phyloP scores from a whole-genome alignment of 2,329 filamentous ascomycete genomes.

The Fusarium sp. region DNA sequence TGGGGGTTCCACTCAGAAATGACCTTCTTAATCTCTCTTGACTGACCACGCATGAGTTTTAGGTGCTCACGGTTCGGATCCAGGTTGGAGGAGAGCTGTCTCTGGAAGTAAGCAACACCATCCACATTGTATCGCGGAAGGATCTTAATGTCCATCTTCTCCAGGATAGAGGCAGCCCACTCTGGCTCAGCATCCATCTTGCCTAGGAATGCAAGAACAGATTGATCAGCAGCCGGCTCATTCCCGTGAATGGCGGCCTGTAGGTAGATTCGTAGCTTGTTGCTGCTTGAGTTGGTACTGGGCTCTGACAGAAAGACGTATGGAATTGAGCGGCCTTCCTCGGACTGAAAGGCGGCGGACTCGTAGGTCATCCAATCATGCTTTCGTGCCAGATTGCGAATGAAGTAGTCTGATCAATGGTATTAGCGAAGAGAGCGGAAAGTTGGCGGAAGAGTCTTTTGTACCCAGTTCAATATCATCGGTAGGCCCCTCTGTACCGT shows the following conservation, averaged over 20 bases:
- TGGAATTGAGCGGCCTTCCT: conserved; percentile 17
- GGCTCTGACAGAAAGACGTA: conserved; percentile 12
- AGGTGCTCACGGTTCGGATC: conserved; percentile 22
- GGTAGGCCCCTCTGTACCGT: conserved; percentile 10
- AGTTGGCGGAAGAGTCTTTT: rapidly evolving
- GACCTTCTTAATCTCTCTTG: conserved; percentile 3
- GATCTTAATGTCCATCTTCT: conserved; percentile 26
- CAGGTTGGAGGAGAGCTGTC: conserved; percentile 6
- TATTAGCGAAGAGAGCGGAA: neutral
- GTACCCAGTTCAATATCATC: conserved; percentile 7
- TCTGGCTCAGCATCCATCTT: conserved; percentile 23
- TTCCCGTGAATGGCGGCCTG: conserved; percentile 24
- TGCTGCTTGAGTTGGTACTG: neutral
- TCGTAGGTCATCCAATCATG: conserved; percentile 22
- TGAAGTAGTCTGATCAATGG: neutral
- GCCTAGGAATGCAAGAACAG: neutral
- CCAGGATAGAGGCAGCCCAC: conserved; percentile 7
- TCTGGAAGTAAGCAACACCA: conserved; percentile 23
- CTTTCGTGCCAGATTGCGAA: neutral
- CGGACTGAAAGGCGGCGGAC: neutral
- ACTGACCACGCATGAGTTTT: conserved; percentile 5
- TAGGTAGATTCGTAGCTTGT: conserved; percentile 3
- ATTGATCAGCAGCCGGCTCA: conserved; percentile 21
- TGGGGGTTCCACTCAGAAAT: conserved; percentile 15
- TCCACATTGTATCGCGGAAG: conserved; percentile 20